Conservation (phyloP, 2,329 filamentous ascomycete species). For the Penicillium expansum region DNA sequence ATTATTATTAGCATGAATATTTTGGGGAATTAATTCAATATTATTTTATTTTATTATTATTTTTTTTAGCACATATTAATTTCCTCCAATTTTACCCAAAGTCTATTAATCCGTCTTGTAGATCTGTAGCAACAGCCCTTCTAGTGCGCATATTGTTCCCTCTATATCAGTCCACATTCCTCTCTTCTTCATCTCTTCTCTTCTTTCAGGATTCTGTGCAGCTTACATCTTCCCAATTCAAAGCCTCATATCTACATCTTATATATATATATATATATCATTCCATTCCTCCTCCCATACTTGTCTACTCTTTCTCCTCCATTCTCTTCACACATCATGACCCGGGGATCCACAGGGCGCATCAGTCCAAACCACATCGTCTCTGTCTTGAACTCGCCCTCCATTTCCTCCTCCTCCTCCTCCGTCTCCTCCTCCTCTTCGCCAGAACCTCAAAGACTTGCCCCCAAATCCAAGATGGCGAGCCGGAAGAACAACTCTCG, state of each 20-base stretch:
- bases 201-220: conserved; percentile 16
- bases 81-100: conserved; percentile 16
- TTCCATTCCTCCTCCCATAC: not conserved
- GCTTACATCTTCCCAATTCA: conserved; percentile 10
- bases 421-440: conserved; percentile 24
- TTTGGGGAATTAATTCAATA: not conserved
- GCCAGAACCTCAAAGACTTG: conserved; percentile 12
- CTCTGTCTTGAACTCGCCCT: conserved; percentile 24
- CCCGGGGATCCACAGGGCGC: conserved; percentile 23
- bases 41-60: not conserved
- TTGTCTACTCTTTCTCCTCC: not conserved
- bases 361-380: conserved; percentile 22
- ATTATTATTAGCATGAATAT: conserved; percentile 7
- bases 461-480: conserved; percentile 17
- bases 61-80: conserved; percentile 11
- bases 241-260: not conserved
- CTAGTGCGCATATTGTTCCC: conserved; percentile 12
- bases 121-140: conserved; percentile 23
- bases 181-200: conserved; percentile 20
- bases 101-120: conserved; percentile 22
- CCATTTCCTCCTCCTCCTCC: conserved; percentile 20
- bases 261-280: no score
- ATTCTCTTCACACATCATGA: conserved; percentile 18
- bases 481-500: conserved; percentile 31
- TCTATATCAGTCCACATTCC: conserved; percentile 28